A percentile compares a stretch with the other conserved stretches of the same genome.
These are phyloP conservation scores for Oryza nivara DNA, from an alignment of 176 grass and related monocot species.

Conservation along the genomic window DNA sequence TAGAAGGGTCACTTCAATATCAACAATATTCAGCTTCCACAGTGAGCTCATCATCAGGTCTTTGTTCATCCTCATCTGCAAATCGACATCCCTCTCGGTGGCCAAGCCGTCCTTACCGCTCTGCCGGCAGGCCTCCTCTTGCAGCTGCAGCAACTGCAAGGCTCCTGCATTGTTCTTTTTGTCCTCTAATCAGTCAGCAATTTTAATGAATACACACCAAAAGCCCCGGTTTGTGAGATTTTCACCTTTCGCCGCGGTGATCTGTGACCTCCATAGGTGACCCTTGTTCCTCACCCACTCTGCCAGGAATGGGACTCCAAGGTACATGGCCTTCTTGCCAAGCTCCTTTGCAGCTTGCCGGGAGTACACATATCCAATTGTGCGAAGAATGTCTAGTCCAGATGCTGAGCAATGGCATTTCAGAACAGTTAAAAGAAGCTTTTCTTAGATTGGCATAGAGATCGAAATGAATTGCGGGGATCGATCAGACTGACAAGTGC, in stretches of 20 bases:
- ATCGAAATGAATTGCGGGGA: slow-evolving; percentile 11
- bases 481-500: slow-evolving; percentile 58
- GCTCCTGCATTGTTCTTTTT: slow-evolving; percentile 81
- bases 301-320: slow-evolving; percentile 89
- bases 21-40: slow-evolving; percentile 94
- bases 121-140: slow-evolving; percentile 86
- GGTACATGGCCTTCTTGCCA: slow-evolving; percentile 93
- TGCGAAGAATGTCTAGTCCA: slow-evolving; percentile 81
- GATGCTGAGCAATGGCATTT: slow-evolving; percentile 61
- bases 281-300: slow-evolving; percentile 99
- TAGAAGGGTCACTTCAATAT: slow-evolving; percentile 92
- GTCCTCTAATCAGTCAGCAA: slow-evolving; percentile 55
- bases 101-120: slow-evolving; percentile 62
- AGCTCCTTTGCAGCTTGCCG: slow-evolving; percentile 94
- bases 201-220: slow-evolving; percentile 18
- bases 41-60: slow-evolving; percentile 96
- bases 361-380: slow-evolving; percentile 89
- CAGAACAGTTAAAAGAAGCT: not conserved
- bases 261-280: slow-evolving; percentile 96
- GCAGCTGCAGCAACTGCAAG: slow-evolving; percentile 85
- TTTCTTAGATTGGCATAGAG: not conserved
- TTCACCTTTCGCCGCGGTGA: slow-evolving; percentile 91
- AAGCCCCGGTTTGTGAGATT: slow-evolving; percentile 10
- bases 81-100: slow-evolving; percentile 67
- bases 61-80: slow-evolving; percentile 92